phyloP scores from a whole-genome alignment of 345 rosid species.

The Aethionema arabicum region DNA sequence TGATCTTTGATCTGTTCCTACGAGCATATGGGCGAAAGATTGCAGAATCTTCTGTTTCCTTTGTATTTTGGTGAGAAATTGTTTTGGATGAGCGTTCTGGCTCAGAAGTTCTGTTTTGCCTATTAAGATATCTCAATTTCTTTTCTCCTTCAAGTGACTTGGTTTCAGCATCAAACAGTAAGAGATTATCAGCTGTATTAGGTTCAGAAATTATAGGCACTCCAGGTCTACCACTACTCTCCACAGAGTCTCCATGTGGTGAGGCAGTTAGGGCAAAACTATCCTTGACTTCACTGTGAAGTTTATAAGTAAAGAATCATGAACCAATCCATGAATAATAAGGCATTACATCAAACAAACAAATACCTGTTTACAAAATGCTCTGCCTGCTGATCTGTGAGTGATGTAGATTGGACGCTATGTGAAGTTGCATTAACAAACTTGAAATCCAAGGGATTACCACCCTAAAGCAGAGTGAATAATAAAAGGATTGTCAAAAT shows the following conservation, averaged over 20 bases:
- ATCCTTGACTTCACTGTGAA: constrained; percentile 88
- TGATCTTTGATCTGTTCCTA: constrained; percentile 85
- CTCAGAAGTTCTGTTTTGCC: constrained; percentile 53
- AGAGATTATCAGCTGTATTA: constrained; percentile 82
- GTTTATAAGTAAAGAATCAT: constrained; percentile 30
- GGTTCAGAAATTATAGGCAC: constrained; percentile 72
- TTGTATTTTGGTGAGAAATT: constrained; percentile 63
- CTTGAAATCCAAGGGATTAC: constrained; percentile 97
- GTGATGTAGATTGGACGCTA: constrained; percentile 94
- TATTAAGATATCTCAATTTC: constrained; percentile 45
- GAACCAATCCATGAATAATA: constrained; percentile 28
- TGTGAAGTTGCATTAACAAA: constrained; percentile 69
- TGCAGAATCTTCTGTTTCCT: constrained; percentile 96
- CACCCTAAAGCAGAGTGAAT: constrained; percentile 64
- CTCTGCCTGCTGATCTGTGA: constrained; percentile 74
- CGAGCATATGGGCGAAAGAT: constrained; percentile 96
- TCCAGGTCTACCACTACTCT: constrained; percentile 92
- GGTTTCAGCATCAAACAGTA: constrained; percentile 79
- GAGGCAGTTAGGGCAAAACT: constrained; percentile 92
- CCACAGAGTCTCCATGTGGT: constrained; percentile 92
- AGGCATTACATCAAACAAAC: constrained; percentile 26
- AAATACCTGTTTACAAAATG: constrained; percentile 80
- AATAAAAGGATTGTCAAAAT: constrained; percentile 17
- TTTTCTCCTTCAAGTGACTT: constrained; percentile 60
- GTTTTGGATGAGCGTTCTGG: constrained; percentile 68